phyloP scores from a whole-genome alignment of 805 yeast species.

The Starmerella floris region DNA sequence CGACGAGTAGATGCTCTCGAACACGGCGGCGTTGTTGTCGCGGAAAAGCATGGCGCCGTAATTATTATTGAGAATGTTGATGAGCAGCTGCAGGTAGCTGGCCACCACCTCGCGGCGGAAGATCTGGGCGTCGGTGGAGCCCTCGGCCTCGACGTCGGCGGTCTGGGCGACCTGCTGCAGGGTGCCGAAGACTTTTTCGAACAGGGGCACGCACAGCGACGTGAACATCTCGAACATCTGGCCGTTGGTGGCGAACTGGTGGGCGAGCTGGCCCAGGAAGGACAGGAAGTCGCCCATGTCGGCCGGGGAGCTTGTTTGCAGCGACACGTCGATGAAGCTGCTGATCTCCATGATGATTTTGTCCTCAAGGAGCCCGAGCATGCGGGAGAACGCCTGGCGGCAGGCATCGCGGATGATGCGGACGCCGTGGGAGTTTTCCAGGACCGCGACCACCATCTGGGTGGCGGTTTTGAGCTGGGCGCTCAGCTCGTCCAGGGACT shows the following conservation, averaged over 20 bases:
- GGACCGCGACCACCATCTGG: constrained; percentile 68
- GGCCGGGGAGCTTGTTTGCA: constrained; percentile 43
- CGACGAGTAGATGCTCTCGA: constrained; percentile 49
- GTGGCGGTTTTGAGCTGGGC: constrained; percentile 54
- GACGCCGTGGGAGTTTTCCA: constrained; percentile 55
- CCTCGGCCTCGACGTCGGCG: constrained; percentile 29
- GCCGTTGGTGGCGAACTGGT: constrained; percentile 53
- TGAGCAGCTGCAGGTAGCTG: constrained; percentile 54
- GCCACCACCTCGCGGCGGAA: constrained; percentile 39
- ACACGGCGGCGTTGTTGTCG: constrained; percentile 45
- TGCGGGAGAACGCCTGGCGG: constrained; percentile 74
- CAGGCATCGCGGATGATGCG: constrained; percentile 72
- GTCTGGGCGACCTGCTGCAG: constrained; percentile 24
- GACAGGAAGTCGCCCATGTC: constrained; percentile 74
- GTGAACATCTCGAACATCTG: constrained; percentile 61
- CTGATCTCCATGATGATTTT: constrained; percentile 41
- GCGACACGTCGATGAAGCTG: constrained; percentile 54
- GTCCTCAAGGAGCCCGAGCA: constrained; percentile 58
- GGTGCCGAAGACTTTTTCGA: constrained; percentile 45
- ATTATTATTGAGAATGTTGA: constrained; percentile 61
- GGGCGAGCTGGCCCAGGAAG: constrained; percentile 79
- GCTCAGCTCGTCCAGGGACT: constrained; percentile 25
- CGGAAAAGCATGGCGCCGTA: constrained; percentile 65
- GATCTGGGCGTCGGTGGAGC: constrained; percentile 47
- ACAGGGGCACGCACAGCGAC: constrained; percentile 60